phyloP scores from a whole-genome alignment of 1,284 basidiomycete species.

The Gomphus bonarii region DNA sequence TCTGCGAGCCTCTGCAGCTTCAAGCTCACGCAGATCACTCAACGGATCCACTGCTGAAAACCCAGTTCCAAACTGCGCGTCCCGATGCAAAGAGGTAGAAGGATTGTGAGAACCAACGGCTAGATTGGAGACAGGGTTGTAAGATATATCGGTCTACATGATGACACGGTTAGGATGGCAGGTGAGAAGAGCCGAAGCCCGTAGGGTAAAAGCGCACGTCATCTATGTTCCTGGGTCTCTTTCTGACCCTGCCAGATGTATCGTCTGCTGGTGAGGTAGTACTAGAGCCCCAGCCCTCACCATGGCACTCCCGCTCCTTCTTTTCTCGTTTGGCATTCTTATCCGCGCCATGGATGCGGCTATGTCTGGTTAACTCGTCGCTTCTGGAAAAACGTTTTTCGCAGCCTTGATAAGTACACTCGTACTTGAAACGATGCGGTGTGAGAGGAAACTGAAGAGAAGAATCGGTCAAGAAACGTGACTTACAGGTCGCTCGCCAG shows the following conservation, averaged over 20 bases:
- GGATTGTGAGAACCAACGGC: neutral
- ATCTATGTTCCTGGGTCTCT: constrained; percentile 4
- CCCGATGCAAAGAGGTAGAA: neutral
- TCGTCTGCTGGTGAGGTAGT: neutral
- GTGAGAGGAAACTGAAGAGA: neutral
- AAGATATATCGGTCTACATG: neutral
- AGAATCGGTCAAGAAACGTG: constrained; percentile 12
- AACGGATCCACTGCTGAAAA: constrained; percentile 20
- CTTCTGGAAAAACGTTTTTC: constrained; percentile 97
- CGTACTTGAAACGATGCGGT: constrained; percentile 34
- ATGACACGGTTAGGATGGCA: neutral
- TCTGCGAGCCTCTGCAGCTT: constrained; percentile 72
- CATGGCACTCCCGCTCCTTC: constrained; percentile 10
- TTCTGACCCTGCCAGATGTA: neutral
- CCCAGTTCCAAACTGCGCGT: neutral
- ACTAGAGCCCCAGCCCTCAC: constrained; percentile 5
- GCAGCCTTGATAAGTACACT: constrained; percentile 89
- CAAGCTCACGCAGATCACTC: constrained; percentile 80
- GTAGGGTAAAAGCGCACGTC: neutral
- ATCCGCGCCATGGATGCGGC: constrained; percentile 79
- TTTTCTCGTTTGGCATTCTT: constrained; percentile 15
- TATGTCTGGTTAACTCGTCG: constrained; percentile 94
- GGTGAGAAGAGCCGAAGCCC: neutral
- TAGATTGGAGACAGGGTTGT: neutral
- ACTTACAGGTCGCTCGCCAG: constrained; percentile 33